phyloP scores from a whole-genome alignment of 1,284 basidiomycete species.

The Trichosporon ovoides region DNA sequence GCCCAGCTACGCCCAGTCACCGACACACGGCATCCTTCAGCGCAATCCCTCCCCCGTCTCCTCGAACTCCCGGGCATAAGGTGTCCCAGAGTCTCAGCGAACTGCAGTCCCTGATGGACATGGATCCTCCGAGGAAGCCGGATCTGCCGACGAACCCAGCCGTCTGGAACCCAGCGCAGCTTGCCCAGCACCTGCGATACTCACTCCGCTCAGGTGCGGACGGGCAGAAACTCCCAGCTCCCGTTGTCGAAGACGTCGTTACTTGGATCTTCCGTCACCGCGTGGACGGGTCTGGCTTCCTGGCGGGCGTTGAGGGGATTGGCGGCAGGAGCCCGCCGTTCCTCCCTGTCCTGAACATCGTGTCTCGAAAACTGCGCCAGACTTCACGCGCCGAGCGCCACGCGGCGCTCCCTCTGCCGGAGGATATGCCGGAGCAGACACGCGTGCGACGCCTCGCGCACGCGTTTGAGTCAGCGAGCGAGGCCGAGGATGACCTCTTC shows the following conservation, averaged over 20 bases:
- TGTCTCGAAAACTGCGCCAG: constrained; percentile 38
- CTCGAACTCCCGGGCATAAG: constrained; percentile 2
- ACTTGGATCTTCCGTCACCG: constrained; percentile 39
- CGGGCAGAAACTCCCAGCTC: constrained; percentile 34
- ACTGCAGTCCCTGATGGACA: background rate
- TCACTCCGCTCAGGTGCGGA: constrained; percentile 39
- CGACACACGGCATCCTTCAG: background rate
- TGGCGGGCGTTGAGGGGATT: constrained; percentile 23
- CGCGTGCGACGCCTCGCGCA: constrained; percentile 39
- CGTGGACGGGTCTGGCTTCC: constrained; percentile 34
- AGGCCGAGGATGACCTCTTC: constrained; percentile 23
- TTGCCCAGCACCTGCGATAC: constrained; percentile 34
- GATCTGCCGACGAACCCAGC: background rate
- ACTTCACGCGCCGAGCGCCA: constrained; percentile 9
- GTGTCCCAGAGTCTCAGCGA: background rate
- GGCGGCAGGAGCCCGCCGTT: constrained; percentile 38
- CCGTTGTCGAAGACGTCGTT: constrained; percentile 41
- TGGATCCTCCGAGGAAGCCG: background rate
- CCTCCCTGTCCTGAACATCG: constrained; percentile 33
- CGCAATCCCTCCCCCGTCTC: background rate
- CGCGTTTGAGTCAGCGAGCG: constrained; percentile 34
- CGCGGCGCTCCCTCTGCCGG: background rate
- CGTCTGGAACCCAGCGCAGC: constrained; percentile 24
- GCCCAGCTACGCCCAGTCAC: background rate
- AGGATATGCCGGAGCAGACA: constrained; percentile 18